Percentiles rank a stretch among this genome's conserved stretches.
phyloP scores from a whole-genome alignment of 2,329 filamentous ascomycete genomes.

The Xylariaceae sp. region DNA sequence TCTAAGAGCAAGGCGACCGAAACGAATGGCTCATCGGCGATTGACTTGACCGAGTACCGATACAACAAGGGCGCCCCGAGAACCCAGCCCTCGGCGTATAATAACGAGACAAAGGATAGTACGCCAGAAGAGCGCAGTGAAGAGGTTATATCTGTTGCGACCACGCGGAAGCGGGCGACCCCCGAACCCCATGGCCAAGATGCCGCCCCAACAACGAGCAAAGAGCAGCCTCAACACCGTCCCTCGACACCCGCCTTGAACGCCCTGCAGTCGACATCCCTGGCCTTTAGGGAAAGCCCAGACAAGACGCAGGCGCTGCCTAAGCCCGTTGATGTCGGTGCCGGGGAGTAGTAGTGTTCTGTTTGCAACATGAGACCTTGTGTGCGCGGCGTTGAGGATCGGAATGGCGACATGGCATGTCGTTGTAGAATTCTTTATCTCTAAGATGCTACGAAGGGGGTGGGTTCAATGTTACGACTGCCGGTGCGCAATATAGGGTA shows the following conservation, averaged over 20 bases:
- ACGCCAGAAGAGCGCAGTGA: conserved; percentile 30
- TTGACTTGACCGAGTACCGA: conserved; percentile 37
- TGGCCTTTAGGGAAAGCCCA: conserved; percentile 65
- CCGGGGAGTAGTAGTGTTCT: conserved; percentile 29
- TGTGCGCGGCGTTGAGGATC: not conserved
- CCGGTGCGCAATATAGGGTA: too few relatives aligned
- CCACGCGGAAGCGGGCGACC: conserved; percentile 33
- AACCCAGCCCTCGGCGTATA: conserved; percentile 18
- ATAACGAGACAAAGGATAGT: conserved; percentile 11
- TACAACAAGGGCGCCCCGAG: conserved; percentile 30
- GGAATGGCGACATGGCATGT: too few relatives aligned
- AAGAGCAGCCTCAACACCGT: conserved; percentile 13
- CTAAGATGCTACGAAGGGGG: too few relatives aligned
- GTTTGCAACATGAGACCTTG: not conserved
- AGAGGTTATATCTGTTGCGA: conserved; percentile 36
- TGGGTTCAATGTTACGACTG: too few relatives aligned
- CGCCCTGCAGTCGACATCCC: conserved; percentile 44
- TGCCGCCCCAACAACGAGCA: not conserved
- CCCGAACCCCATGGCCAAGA: conserved; percentile 22
- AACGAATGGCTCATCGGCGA: conserved; percentile 39
- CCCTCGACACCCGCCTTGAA: conserved; percentile 37
- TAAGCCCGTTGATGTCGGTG: conserved; percentile 38
- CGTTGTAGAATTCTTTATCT: too few relatives aligned
- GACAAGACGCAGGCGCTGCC: conserved; percentile 51
- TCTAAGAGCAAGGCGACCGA: conserved; percentile 42